Conservation (phyloP, 1,284 basidiomycete species). For the Cutaneotrichosporon sp. region DNA sequence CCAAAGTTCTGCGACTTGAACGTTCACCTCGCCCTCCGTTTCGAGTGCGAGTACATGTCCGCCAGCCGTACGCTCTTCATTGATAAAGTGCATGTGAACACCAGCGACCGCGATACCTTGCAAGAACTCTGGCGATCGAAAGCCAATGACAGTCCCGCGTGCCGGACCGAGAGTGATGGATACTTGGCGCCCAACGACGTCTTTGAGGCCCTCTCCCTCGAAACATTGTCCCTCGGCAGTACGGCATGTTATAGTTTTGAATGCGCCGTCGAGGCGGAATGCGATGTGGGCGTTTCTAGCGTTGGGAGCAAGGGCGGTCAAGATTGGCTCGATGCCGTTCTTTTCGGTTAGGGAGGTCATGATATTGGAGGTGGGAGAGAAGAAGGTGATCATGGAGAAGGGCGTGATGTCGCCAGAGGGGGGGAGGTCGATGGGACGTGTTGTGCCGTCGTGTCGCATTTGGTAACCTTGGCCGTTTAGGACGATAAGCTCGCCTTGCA, state of each 20-base stretch:
- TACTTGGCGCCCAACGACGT: conserved; percentile 18
- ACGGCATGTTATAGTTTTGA: conserved; percentile 18
- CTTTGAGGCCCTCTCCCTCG: conserved; percentile 16
- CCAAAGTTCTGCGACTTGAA: conserved; percentile 17
- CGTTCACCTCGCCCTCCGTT: conserved; percentile 22
- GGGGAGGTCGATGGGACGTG: conserved; percentile 5
- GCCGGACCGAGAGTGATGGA: conserved; percentile 9
- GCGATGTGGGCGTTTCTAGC: conserved; percentile 22
- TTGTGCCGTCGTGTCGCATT: conserved; percentile 24
- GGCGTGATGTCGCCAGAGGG: conserved; percentile 16
- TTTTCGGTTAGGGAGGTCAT: conserved; percentile 7
- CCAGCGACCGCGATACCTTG: conserved; percentile 23
- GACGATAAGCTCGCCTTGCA: conserved; percentile 23
- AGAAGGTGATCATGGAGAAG: conserved; percentile 21
- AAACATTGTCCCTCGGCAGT: conserved; percentile 24
- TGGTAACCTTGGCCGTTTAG: conserved; percentile 20
- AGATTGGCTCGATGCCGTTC: conserved; percentile 14
- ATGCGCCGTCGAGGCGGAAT: conserved; percentile 22
- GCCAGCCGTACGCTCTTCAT: conserved; percentile 14
- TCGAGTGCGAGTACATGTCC: conserved; percentile 26
- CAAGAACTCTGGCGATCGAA: conserved; percentile 21
- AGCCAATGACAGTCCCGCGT: conserved; percentile 20
- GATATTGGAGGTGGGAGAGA: not conserved
- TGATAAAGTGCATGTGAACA: conserved; percentile 28
- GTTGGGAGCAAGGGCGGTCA: conserved; percentile 11